phyloP scores from a whole-genome alignment of 306 rosid species.

The Mimosa pudica region DNA sequence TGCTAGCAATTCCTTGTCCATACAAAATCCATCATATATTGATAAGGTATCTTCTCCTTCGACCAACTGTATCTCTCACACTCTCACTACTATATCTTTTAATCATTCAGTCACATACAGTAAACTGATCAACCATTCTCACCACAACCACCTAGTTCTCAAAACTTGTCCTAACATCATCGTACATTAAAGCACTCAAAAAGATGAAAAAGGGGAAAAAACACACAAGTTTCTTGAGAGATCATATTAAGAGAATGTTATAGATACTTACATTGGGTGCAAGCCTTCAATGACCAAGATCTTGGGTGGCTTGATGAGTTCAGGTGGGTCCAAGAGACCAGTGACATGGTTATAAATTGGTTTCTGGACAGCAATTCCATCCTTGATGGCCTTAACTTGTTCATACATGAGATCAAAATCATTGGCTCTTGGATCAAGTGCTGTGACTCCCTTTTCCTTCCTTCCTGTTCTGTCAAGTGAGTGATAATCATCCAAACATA shows the following conservation, averaged over 20 bases:
- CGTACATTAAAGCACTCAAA: background rate
- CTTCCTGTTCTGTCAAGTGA: constrained; percentile 93
- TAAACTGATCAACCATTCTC: constrained; percentile 6
- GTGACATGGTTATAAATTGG: constrained; percentile 94
- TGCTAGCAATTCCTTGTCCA: constrained; percentile 44
- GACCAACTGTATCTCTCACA: constrained; percentile 29
- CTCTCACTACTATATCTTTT: constrained; percentile 8
- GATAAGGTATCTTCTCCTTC: constrained; percentile 46
- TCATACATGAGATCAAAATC: constrained; percentile 95
- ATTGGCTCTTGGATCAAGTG: constrained; percentile 95
- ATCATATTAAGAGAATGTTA: background rate
- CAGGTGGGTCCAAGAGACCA: constrained; percentile 97
- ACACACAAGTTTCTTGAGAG: background rate
- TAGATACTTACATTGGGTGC: constrained; percentile 85
- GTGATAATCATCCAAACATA: constrained; percentile 95
- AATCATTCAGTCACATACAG: constrained; percentile 18
- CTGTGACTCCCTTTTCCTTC: constrained; percentile 92
- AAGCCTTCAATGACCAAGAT: constrained; percentile 97
- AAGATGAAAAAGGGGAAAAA: background rate
- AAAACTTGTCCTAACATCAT: constrained; percentile 1
- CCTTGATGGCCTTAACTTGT: constrained; percentile 86
- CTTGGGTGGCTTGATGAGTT: constrained; percentile 91
- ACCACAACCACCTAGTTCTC: constrained; percentile 16
- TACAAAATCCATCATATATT: constrained; percentile 36
- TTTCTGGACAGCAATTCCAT: constrained; percentile 71